Base-by-base conservation (phyloP, 371 early-diverging fungal species). In the Mortierella sp. region DNA sequence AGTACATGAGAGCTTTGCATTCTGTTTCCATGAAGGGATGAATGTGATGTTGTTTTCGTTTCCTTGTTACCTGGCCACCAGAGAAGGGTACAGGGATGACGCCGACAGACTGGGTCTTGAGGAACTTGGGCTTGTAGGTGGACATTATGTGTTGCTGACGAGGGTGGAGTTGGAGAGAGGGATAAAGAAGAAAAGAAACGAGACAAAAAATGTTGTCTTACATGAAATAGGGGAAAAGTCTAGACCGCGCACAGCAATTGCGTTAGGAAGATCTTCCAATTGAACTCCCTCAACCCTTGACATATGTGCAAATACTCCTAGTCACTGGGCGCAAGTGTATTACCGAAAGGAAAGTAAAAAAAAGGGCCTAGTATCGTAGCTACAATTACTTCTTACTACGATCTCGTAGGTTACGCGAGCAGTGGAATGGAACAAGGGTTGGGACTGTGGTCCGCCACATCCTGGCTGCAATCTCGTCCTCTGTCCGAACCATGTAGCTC, bases 51-150 rank as follows among this genome's bases (percentile, higher is more conserved):
- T 31, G 51, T 34, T 9, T 8, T 44, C 2, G 21, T 46, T 6
- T 40, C 43, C 43, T 74, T 28, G 75, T 34, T 74, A 78, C 90
- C 75, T 93, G 96, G 1, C 95, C 96, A 26, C 93, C 96, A 87
- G 93, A 94, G 87, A 97, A 96, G 10, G 96, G 94, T 10, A 94
- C 94, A 34, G 94, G 94, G 57, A 96, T 89, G 71, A 95, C 84
- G 24, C 93, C 94, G 57, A 95, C 95, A n/a, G 92, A 90, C 44
- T 87, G 84, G 14, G 81, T 69, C 67, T 88, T 75, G 21, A 88
- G 73, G 71, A 87, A 88, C 75, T 87, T 88, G 73, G 81, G 72
- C 34, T 59, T 37, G 31, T 53, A 72, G 26, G 69, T 72, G 34
- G 53, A 53, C 69, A 40, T 78, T 37, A 24, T 51, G 14, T 61